A percentile compares a stretch with the other conserved stretches of the same genome.
Evolutionary conservation across 129 eudicot species (phyloP).

Genomic region (Silybum marianum): DNA sequence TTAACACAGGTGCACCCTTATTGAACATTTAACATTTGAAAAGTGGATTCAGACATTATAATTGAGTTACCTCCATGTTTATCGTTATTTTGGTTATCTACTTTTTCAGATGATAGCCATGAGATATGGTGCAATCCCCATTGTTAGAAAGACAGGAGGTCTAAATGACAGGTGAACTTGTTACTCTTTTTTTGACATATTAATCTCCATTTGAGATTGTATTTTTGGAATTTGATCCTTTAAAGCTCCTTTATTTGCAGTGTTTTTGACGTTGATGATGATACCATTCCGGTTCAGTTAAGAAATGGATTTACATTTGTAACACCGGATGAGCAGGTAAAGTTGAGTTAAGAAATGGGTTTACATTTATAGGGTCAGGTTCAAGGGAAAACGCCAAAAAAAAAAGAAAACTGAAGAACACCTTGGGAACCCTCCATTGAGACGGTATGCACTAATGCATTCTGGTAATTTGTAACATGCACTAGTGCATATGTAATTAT

Average conservation of each 20-base stretch:
- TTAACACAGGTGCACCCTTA: constrained; percentile 61
- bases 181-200: not conserved
- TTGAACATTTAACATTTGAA: not conserved
- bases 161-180: constrained; percentile 84
- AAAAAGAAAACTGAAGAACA: too few relatives aligned
- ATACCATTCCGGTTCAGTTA: constrained; percentile 63
- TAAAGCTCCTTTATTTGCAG: constrained; percentile 42
- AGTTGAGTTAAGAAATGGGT: too few relatives aligned
- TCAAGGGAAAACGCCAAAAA: too few relatives aligned
- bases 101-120: constrained; percentile 94
- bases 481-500: too few relatives aligned
- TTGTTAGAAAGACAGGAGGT: constrained; percentile 94
- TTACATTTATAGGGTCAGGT: too few relatives aligned
- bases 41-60: not conserved
- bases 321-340: constrained; percentile 89
- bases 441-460: too few relatives aligned
- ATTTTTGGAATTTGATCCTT: constrained; percentile 4
- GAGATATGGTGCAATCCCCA: constrained; percentile 95
- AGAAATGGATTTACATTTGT: constrained; percentile 90
- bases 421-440: too few relatives aligned
- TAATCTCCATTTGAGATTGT: not conserved
- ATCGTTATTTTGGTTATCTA: constrained; percentile 12
- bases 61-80: not conserved
- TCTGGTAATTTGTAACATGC: too few relatives aligned
- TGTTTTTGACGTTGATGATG: constrained; percentile 93